These are phyloP conservation scores for Biscogniauxia marginata DNA, from an alignment of 2,329 filamentous ascomycete species.

Conservation along the genomic window DNA sequence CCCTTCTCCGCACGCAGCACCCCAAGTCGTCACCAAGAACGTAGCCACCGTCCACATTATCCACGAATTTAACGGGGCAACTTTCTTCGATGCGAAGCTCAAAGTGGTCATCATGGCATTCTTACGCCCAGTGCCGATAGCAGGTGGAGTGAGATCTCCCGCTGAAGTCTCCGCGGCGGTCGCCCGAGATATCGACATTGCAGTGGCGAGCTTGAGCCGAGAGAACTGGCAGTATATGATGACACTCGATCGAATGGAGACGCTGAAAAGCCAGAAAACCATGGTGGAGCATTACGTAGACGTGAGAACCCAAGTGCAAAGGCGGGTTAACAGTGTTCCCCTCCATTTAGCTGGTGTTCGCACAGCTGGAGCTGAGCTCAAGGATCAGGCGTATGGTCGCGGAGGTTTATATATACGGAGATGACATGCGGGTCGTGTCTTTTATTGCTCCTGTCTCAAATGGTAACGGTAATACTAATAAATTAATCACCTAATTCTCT, in stretches of 20 bases:
- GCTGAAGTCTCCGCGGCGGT: conserved; percentile 33
- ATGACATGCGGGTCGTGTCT: conserved; percentile 16
- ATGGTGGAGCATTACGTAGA: conserved; percentile 47
- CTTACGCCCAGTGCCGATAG: conserved; percentile 41
- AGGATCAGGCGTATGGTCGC: conserved; percentile 49
- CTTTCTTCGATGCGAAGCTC: conserved; percentile 45
- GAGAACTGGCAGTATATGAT: conserved; percentile 44
- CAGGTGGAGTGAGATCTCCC: conserved; percentile 8
- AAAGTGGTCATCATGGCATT: conserved; percentile 61
- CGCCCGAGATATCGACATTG: conserved; percentile 41
- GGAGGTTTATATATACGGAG: conserved; percentile 49
- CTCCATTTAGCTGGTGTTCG: conserved; percentile 59
- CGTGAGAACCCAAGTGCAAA: conserved; percentile 49
- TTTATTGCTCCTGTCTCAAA: too few species aligned
- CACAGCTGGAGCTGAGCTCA: conserved; percentile 44
- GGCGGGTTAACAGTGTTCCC: conserved; percentile 56
- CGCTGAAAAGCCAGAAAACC: conserved; percentile 41
- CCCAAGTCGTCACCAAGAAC: conserved; percentile 48
- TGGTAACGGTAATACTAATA: too few species aligned
- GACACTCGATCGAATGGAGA: conserved; percentile 38
- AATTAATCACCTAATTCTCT: background rate
- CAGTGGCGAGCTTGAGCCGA: conserved; percentile 46
- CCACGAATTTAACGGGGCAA: conserved; percentile 44
- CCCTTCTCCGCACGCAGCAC: conserved; percentile 45
- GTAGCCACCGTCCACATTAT: conserved; percentile 55